Evolutionary conservation across 345 rosid species (phyloP).

Genomic region (Gossypium bickii): DNA sequence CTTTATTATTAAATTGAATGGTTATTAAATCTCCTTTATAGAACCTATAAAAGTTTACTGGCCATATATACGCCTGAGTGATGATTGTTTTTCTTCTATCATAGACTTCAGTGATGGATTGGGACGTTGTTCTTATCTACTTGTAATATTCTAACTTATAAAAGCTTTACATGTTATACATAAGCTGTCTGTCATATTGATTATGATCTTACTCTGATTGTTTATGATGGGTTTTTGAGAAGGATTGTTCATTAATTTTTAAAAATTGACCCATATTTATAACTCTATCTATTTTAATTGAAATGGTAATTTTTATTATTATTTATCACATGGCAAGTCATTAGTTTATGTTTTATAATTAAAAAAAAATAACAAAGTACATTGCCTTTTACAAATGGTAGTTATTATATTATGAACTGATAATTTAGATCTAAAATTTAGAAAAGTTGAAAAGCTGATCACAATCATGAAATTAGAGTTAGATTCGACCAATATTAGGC

Average conservation of each 20-base stretch:
- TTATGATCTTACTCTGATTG: background rate
- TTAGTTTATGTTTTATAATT: too few relatives aligned
- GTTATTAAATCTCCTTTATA: too few relatives aligned
- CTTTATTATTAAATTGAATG: too few relatives aligned
- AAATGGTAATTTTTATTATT: too few relatives aligned
- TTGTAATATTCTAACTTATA: background rate
- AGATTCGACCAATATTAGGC: background rate
- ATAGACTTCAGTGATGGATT: background rate
- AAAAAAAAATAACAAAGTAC: too few relatives aligned
- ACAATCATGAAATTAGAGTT: background rate
- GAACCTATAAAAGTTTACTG: too few relatives aligned
- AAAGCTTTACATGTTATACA: background rate
- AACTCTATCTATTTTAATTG: background rate
- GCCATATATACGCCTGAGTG: background rate
- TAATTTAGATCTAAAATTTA: background rate
- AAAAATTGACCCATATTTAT: background rate
- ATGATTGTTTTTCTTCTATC: too few relatives aligned
- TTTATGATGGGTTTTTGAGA: background rate
- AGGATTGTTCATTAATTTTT: too few relatives aligned
- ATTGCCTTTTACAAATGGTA: background rate
- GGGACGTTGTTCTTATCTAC: background rate
- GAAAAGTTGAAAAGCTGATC: background rate
- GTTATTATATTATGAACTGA: background rate
- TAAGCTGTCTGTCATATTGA: background rate
- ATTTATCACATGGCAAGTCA: background rate